A percentile compares a stretch with the other conserved stretches of the same genome.
Evolutionary conservation across 2,329 filamentous ascomycete genomes (phyloP).

Genomic region (Fusarium nelsonii): DNA sequence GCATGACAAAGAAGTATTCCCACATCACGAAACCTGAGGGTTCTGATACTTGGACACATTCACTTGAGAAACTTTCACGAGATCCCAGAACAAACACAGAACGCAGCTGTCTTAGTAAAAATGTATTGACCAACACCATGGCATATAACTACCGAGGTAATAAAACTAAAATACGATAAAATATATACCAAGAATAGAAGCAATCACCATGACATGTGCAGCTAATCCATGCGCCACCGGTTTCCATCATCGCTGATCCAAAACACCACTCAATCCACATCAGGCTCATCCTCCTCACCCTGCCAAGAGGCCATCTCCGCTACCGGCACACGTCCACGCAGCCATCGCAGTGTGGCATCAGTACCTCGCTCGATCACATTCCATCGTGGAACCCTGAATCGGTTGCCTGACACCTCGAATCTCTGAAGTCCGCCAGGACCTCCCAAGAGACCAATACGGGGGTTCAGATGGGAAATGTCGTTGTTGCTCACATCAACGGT

Average conservation of each 20-base stretch:
- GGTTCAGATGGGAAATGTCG: conserved; percentile 83
- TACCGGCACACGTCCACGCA: conserved; percentile 79
- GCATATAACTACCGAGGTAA: conserved; percentile 30
- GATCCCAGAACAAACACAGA: not conserved
- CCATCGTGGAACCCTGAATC: conserved; percentile 88
- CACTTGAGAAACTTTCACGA: not conserved
- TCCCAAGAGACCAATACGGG: conserved; percentile 81
- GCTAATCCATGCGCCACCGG: not conserved
- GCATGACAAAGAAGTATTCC: too few species aligned
- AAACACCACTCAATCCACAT: conserved; percentile 38
- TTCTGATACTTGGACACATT: not conserved
- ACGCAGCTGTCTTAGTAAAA: not conserved
- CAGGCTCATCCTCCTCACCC: conserved; percentile 57
- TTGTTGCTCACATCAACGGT: conserved; percentile 79
- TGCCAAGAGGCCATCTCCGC: conserved; percentile 70
- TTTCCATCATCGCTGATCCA: conserved; percentile 2
- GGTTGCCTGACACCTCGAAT: conserved; percentile 85
- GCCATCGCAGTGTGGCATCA: conserved; percentile 83
- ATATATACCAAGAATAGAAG: conserved; percentile 34
- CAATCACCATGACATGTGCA: not conserved
- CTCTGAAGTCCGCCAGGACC: conserved; percentile 70
- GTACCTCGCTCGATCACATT: conserved; percentile 89
- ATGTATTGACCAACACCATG: conserved; percentile 22
- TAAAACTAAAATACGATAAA: conserved; percentile 30
- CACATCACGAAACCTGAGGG: too few species aligned